These are phyloP conservation scores for Picea sitchensis DNA, from an alignment of 75 land plant genomes.

Conservation along the genomic window DNA sequence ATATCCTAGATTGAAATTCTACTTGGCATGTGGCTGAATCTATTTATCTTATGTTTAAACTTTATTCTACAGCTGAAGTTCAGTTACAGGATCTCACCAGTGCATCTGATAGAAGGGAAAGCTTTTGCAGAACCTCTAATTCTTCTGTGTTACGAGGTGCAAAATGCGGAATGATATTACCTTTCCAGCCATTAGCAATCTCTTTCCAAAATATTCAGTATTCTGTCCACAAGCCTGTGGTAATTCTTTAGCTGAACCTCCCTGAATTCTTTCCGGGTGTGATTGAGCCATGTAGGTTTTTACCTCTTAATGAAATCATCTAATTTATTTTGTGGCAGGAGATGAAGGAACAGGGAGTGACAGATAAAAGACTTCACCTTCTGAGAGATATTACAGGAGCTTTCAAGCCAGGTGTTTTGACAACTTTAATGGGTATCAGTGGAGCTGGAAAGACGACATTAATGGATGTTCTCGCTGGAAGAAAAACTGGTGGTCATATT, in stretches of 20 bases:
- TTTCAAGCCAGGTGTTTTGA: constrained; percentile 78
- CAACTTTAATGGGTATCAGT: constrained; percentile 86
- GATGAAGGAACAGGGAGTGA: constrained; percentile 78
- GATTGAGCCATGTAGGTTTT: constrained; percentile 3
- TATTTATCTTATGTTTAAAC: neutral
- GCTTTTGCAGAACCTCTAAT: neutral
- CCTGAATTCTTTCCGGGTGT: neutral
- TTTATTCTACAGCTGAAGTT: neutral
- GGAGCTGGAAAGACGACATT: constrained; percentile 95
- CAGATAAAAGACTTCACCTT: constrained; percentile 66
- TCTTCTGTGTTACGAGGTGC: neutral
- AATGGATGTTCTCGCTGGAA: constrained; percentile 87
- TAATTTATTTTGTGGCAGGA: constrained; percentile 15
- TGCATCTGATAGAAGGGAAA: neutral
- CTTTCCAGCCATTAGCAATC: constrained; percentile 12
- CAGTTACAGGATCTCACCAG: neutral
- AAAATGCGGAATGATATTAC: constrained; percentile 12
- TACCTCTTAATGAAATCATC: neutral
- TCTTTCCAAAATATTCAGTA: constrained; percentile 19
- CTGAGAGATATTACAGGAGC: constrained; percentile 62
- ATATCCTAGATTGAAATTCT: neutral
- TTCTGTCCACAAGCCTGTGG: constrained; percentile 17
- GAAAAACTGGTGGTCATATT: constrained; percentile 85
- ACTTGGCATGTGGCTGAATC: neutral
- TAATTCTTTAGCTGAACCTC: constrained; percentile 4